phyloP scores from a whole-genome alignment of 345 rosid species.

The Citrus sp. region DNA sequence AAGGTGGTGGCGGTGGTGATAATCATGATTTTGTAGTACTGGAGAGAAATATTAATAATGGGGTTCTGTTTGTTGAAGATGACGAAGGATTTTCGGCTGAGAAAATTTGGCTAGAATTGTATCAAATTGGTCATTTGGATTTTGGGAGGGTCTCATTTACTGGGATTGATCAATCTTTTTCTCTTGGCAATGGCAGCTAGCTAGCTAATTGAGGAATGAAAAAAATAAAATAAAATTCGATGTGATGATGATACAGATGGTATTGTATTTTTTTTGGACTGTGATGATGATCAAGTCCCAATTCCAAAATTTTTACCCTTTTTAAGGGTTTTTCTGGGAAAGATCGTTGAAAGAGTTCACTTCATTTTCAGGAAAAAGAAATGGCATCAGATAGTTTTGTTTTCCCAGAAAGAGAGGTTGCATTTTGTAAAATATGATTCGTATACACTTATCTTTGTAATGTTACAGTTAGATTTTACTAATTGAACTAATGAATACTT shows the following conservation, averaged over 20 bases:
- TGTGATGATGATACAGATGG: too few species aligned
- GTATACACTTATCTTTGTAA: not conserved
- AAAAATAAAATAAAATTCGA: too few species aligned
- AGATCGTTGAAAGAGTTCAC: not conserved
- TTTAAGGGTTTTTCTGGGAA: not conserved
- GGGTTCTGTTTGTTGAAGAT: conserved; percentile 25
- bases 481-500: too few species aligned
- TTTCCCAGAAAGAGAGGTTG: not conserved
- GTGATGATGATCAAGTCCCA: not conserved
- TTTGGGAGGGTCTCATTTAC: conserved; percentile 88
- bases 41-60: conserved; percentile 28
- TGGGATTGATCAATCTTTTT: conserved; percentile 25
- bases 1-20: conserved; percentile 16
- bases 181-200: not conserved
- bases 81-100: conserved; percentile 53
- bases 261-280: not conserved
- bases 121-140: conserved; percentile 76
- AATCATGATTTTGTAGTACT: conserved; percentile 11
- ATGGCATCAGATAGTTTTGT: not conserved
- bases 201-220: too few species aligned
- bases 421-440: not conserved
- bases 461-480: not conserved
- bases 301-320: not conserved
- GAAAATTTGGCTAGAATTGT: conserved; percentile 74
- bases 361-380: too few species aligned